Conservation (phyloP, 352 stramenopile species). For the Phytophthora meadii region DNA sequence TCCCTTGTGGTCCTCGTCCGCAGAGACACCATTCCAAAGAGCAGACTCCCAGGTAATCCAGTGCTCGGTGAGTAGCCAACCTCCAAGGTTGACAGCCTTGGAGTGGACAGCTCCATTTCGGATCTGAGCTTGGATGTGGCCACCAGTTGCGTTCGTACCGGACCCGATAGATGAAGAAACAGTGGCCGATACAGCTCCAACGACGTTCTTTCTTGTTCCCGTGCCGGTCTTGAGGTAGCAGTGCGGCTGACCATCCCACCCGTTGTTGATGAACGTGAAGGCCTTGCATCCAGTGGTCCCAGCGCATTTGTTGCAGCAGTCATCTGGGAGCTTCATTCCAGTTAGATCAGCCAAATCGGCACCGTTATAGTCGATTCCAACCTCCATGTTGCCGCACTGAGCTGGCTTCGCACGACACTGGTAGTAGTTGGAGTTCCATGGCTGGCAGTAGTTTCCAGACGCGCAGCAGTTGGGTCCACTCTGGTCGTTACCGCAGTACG, state of each 20-base stretch:
- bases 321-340: constrained; percentile 4
- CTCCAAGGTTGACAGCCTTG: constrained; percentile 24
- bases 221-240: constrained; percentile 40
- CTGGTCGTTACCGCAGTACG: constrained; percentile 37
- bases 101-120: constrained; percentile 16
- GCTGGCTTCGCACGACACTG: constrained; percentile 42
- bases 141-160: background rate
- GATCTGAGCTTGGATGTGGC: constrained; percentile 18
- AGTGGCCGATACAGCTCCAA: constrained; percentile 28
- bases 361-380: constrained; percentile 43
- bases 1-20: background rate
- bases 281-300: constrained; percentile 19
- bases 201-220: constrained; percentile 13
- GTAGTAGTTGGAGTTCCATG: constrained; percentile 54
- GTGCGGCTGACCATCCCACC: constrained; percentile 32
- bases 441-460: constrained; percentile 51
- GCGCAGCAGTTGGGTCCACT: constrained; percentile 39
- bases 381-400: constrained; percentile 33
- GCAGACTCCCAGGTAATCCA: constrained; percentile 27
- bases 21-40: constrained; percentile 5
- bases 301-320: constrained; percentile 26
- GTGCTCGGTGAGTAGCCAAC: constrained; percentile 23
- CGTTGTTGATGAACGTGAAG: constrained; percentile 40
- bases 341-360: constrained; percentile 10
- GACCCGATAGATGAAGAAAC: constrained; percentile 15